Conservation (phyloP, 371 early-diverging fungal species). For the Enterospora canceri region DNA sequence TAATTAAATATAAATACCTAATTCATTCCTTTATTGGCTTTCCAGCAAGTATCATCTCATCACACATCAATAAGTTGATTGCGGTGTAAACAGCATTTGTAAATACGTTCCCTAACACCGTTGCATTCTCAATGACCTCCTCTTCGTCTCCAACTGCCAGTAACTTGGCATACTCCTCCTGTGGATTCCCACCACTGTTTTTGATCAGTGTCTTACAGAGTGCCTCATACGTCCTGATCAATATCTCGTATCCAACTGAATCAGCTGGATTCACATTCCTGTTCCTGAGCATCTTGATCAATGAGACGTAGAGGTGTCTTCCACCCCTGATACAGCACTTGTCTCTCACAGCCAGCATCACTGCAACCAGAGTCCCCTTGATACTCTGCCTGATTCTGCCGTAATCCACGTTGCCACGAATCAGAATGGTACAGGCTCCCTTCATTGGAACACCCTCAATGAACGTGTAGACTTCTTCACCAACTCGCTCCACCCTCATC, state of each 20-base stretch:
- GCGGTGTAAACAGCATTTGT: slow-evolving; percentile 65
- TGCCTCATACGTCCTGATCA: slow-evolving; percentile 22
- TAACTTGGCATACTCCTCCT: slow-evolving; percentile 29
- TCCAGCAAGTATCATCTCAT: slow-evolving; percentile 91
- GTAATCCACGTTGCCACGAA: slow-evolving; percentile 87
- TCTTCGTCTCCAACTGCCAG: slow-evolving; percentile 57
- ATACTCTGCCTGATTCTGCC: slow-evolving; percentile 90
- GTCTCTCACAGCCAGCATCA: slow-evolving; percentile 88
- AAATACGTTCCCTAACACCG: slow-evolving; percentile 81
- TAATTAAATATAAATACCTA: background rate
- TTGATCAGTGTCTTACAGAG: slow-evolving; percentile 39
- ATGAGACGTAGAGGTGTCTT: slow-evolving; percentile 75
- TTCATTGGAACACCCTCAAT: slow-evolving; percentile 73
- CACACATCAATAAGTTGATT: slow-evolving; percentile 87
- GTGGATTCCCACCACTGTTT: slow-evolving; percentile 35
- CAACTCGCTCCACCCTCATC: slow-evolving; percentile 83
- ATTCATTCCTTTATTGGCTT: slow-evolving; percentile 49
- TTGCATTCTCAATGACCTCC: slow-evolving; percentile 89
- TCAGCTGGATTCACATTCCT: slow-evolving; percentile 17
- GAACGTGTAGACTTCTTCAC: slow-evolving; percentile 97
- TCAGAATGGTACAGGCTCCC: slow-evolving; percentile 76
- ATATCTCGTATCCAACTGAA: slow-evolving; percentile 35
- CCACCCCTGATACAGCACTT: slow-evolving; percentile 78
- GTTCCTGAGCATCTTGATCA: slow-evolving; percentile 31
- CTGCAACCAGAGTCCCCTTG: slow-evolving; percentile 87